Evolutionary conservation across 768 basidiomycete genomes (phyloP), one percentile per base, ranked within the genome.

Genomic region (Inosperma sp.): DNA sequence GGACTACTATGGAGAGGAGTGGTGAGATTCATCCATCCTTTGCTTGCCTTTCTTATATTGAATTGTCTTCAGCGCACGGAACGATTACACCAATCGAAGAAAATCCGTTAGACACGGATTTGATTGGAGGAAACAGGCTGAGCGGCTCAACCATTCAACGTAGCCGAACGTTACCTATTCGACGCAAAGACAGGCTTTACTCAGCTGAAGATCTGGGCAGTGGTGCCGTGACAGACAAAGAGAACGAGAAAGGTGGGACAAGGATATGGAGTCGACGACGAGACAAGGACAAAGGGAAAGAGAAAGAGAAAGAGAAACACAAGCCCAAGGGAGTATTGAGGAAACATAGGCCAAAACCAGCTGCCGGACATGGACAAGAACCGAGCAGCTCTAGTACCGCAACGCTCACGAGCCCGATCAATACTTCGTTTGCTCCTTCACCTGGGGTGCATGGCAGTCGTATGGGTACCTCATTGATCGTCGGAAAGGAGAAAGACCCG

Each of bases 151-250:
- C 72, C 19, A 71, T 84, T 21, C 72, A 69, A 42, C 74, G 86
- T 21, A 86, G 86, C 60, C 76, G 80, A 49, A 89, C 86, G 30
- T 49, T 89, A 39, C 86, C 86, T 1, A 73, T 77, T 31, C 59
- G 76, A 31, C 63, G 69, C 48, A 65, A 65, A 56, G 56, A 52
- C 26, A 51, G 45, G 13, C 22, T 49, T 29, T 35, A 45, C 14
- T 40, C 41, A 5, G n/a, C 33, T 35, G 51, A 54, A 29, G 53
- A 50, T 16, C 50, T 51, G 5, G 27, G 23, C 17, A 25, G 45
- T 21, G 53, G 37, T 4, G 52, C 52, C 12, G 36, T 27, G n/a
- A 50, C 49, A 13, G 43, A 57, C 49, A 56, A 55, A 56, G 48
- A 58, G 48, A 48, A 46, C 45, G 50, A 51, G 33, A 36, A 53